phyloP scores from a whole-genome alignment of 2,329 filamentous ascomycete species.

The Fusarium sp. region DNA sequence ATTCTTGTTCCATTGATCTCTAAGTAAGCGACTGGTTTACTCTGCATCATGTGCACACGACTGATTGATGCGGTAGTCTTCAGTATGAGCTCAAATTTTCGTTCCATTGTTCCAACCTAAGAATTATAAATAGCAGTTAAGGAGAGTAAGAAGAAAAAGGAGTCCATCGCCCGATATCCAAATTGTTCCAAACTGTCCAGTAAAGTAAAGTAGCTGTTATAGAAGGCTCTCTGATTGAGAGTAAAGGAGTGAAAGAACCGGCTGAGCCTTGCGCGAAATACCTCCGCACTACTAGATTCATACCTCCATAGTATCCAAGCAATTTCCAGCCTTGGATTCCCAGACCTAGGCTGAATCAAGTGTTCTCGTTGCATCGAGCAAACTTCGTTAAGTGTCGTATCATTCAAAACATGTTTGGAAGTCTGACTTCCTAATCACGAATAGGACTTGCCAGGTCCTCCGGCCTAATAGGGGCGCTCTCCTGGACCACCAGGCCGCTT shows the following conservation, averaged over 20 bases:
- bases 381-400: neutral
- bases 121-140: neutral
- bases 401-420: too few relatives aligned
- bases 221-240: neutral
- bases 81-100: neutral
- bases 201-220: neutral
- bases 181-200: neutral
- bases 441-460: too few relatives aligned
- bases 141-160: constrained; percentile 15
- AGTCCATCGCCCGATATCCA: neutral
- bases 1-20: too few relatives aligned
- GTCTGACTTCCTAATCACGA: too few relatives aligned
- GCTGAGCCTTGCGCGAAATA: neutral
- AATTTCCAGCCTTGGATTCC: neutral
- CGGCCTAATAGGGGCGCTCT: too few relatives aligned
- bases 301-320: too few relatives aligned
- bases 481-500: too few relatives aligned
- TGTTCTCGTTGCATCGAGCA: neutral
- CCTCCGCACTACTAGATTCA: too few relatives aligned
- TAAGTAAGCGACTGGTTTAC: too few relatives aligned
- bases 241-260: too few relatives aligned
- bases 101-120: neutral
- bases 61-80: neutral
- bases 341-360: neutral
- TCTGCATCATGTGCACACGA: too few relatives aligned